Evolutionary conservation across 345 rosid genomes (phyloP).

Genomic region (Draba incana): DNA sequence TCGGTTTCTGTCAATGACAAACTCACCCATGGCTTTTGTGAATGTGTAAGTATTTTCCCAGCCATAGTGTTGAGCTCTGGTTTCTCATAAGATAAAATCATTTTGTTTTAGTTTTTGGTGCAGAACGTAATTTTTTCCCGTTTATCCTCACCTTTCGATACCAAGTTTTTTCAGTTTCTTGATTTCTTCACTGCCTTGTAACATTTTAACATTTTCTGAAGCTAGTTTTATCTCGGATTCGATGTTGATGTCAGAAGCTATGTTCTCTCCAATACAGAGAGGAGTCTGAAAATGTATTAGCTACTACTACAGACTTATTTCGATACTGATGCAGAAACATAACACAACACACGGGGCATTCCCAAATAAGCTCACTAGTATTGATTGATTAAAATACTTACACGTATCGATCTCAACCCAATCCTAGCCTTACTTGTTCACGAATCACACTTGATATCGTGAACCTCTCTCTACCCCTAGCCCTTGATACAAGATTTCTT

Average conservation of each 20-base stretch:
- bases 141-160: conserved; percentile 40
- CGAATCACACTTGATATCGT: no score
- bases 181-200: conserved; percentile 23
- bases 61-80: conserved; percentile 71
- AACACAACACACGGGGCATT: no score
- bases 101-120: not conserved
- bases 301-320: no score
- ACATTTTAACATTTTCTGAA: conserved; percentile 26
- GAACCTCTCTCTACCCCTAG: no score
- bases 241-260: conserved; percentile 33
- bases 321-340: no score
- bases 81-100: not conserved
- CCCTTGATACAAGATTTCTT: no score
- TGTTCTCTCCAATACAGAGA: conserved; percentile 33
- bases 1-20: conserved; percentile 52
- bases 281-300: no score
- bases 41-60: conserved; percentile 90
- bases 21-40: conserved; percentile 91
- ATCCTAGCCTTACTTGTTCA: no score
- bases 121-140: not conserved
- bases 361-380: no score
- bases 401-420: no score
- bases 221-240: conserved; percentile 50
- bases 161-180: conserved; percentile 48
- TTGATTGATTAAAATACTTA: no score